phyloP scores from a whole-genome alignment of 768 basidiomycete species.

The Exsudoporus frostii region DNA sequence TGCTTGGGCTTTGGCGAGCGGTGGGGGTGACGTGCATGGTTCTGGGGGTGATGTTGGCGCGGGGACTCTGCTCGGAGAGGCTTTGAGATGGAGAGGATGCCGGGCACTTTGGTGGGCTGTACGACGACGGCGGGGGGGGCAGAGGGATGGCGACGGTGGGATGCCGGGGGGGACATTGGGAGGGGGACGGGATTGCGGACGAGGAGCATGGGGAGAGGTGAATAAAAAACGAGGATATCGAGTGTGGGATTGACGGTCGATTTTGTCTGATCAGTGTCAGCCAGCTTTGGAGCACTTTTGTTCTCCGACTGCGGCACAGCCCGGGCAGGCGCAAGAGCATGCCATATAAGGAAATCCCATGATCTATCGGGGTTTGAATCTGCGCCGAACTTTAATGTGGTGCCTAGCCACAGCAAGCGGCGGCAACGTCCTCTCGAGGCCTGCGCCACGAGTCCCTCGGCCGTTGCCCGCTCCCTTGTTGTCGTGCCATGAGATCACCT shows the following conservation, averaged over 20 bases:
- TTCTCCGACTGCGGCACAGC: conserved; percentile 34
- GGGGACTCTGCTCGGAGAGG: conserved; percentile 37
- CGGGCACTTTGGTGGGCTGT: conserved; percentile 70
- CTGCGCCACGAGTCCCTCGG: conserved; percentile 8
- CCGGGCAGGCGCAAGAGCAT: conserved; percentile 26
- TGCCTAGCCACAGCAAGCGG: too few species aligned
- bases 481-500: conserved; percentile 13
- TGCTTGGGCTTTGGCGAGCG: conserved; percentile 38
- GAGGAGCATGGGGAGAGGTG: conserved; percentile 37
- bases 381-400: conserved; percentile 26
- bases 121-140: conserved; percentile 66
- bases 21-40: conserved; percentile 33
- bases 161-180: conserved; percentile 29
- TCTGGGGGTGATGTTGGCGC: conserved; percentile 36
- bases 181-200: conserved; percentile 36
- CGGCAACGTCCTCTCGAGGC: conserved; percentile 27
- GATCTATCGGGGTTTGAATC: conserved; percentile 28
- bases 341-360: conserved; percentile 3
- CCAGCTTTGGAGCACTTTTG: conserved; percentile 30
- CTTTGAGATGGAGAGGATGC: conserved; percentile 68
- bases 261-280: conserved; percentile 32
- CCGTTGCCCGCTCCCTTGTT: conserved; percentile 1
- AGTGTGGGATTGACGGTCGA: conserved; percentile 25
- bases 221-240: conserved; percentile 24
- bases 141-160: conserved; percentile 66